Evolutionary conservation across 1,284 basidiomycete genomes (phyloP), one percentile per base, ranked within the genome.

Genomic region (Fomitiporia mediterranea): DNA sequence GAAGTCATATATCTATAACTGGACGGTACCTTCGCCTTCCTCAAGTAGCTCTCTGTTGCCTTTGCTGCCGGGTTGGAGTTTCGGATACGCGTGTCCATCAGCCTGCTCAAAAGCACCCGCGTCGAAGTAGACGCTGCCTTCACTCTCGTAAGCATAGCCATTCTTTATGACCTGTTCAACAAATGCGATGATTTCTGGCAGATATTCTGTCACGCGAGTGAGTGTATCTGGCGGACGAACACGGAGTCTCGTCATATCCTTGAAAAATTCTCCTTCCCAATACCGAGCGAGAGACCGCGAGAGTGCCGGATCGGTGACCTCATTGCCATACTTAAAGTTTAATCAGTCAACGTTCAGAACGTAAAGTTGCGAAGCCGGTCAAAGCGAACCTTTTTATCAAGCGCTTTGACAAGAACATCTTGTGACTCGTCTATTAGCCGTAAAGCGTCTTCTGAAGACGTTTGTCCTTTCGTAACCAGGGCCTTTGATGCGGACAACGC

Each of bases 131-230:
- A 99, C 88, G 68, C 86, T 93, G 15, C 93, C 94, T 62, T 90
- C 89, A 4, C 81, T 79, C 62, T 84, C 89, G 69, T 99, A 99
- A 3, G 84, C 97, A 66, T 86, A 98, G 0, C 95, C 96, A 59
- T 96, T 95, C 57, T 81, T 73, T 61, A 97, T 77, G 67, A 99
- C 94, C 46, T 81, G 77, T 67, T 95, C 80, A 19, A 98, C 89
- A 68, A 96, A 99, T 1, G 80, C 70, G 52, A 94, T 91, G 62
- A 98, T 94, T 72, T 99, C 95, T 6, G 94, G 92, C 11, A 99
- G 89, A 71, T 94, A 99, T 71, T 99, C 97, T 15, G 94, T 96
- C 13, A 99, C 97, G 38, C 97, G 86, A 2, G 97, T 99, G 55
- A 98, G 74, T 1, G 85, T 93, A 68, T 95, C 93, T 15, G 97